Evolutionary conservation across 345 rosid genomes (phyloP).

Genomic region (Noccaea caerulescens): DNA sequence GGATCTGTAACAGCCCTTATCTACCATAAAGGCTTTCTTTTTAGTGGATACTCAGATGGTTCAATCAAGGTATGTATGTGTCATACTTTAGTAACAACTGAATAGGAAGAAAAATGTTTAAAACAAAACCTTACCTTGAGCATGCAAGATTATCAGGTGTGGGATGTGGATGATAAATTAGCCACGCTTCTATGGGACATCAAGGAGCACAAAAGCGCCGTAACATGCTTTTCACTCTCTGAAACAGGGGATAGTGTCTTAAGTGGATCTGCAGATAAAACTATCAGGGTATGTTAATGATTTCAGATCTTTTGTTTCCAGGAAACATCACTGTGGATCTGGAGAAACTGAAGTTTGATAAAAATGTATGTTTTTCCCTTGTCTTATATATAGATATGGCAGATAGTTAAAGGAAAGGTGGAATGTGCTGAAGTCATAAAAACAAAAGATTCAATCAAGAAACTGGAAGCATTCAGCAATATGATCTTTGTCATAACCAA

Average conservation of each 20-base stretch:
- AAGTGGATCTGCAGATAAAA: constrained; percentile 89
- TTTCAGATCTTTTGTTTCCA: constrained; percentile 12
- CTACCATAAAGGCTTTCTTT: constrained; percentile 85
- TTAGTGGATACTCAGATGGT: constrained; percentile 84
- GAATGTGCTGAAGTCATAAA: constrained; percentile 72
- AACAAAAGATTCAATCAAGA: constrained; percentile 63
- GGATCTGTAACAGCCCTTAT: constrained; percentile 89
- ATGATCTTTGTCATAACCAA: constrained; percentile 58
- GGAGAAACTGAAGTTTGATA: background rate
- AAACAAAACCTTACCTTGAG: background rate
- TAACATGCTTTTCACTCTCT: constrained; percentile 76
- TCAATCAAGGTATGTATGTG: constrained; percentile 72
- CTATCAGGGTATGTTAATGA: constrained; percentile 57
- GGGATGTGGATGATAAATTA: constrained; percentile 68
- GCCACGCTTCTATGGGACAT: constrained; percentile 63
- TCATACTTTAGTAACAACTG: background rate
- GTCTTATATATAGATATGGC: constrained; percentile 68
- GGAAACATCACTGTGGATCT: background rate
- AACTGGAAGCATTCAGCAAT: constrained; percentile 59
- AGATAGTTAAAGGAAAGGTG: constrained; percentile 62
- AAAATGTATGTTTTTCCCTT: background rate
- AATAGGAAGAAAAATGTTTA: background rate
- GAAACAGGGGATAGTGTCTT: constrained; percentile 77
- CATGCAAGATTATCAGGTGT: constrained; percentile 51
- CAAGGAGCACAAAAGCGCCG: constrained; percentile 77